These are phyloP conservation scores for Trametes coccinea DNA, from an alignment of 768 basidiomycete genomes.

Conservation along the genomic window DNA sequence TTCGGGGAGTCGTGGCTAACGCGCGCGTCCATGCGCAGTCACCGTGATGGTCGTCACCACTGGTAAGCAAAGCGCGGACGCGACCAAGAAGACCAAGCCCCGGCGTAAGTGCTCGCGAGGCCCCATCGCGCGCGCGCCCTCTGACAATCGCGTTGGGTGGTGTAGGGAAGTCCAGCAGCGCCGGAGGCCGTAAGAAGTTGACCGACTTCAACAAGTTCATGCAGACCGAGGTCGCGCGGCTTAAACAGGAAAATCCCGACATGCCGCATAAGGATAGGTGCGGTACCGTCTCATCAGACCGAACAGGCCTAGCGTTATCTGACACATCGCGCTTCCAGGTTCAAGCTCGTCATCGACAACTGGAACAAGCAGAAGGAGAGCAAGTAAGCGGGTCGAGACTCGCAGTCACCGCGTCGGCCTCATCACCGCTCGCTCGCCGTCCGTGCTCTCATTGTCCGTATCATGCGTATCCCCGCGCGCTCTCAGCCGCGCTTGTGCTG, in stretches of 20 bases:
- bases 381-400: constrained; percentile 35
- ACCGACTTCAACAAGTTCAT: constrained; percentile 80
- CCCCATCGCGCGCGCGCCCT: constrained; percentile 1
- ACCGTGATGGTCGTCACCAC: constrained; percentile 24
- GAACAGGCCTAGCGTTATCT: constrained; percentile 34
- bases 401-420: background rate
- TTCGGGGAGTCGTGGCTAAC: constrained; percentile 7
- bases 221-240: constrained; percentile 76
- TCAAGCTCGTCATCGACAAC: constrained; percentile 73
- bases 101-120: constrained; percentile 24
- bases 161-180: constrained; percentile 53
- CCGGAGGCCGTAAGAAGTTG: constrained; percentile 58
- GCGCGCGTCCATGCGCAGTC: constrained; percentile 14
- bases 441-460: background rate
- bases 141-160: constrained; percentile 17
- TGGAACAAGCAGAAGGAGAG: constrained; percentile 72
- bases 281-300: constrained; percentile 32
- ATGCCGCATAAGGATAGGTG: constrained; percentile 76
- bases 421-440: background rate
- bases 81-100: constrained; percentile 22
- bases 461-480: background rate
- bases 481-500: background rate
- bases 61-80: constrained; percentile 17
- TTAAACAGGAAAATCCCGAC: constrained; percentile 75
- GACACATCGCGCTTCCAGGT: constrained; percentile 21